These are phyloP conservation scores for Penicillium bovifimosum DNA, from an alignment of 495 filamentous ascomycete genomes.

Conservation along the genomic window DNA sequence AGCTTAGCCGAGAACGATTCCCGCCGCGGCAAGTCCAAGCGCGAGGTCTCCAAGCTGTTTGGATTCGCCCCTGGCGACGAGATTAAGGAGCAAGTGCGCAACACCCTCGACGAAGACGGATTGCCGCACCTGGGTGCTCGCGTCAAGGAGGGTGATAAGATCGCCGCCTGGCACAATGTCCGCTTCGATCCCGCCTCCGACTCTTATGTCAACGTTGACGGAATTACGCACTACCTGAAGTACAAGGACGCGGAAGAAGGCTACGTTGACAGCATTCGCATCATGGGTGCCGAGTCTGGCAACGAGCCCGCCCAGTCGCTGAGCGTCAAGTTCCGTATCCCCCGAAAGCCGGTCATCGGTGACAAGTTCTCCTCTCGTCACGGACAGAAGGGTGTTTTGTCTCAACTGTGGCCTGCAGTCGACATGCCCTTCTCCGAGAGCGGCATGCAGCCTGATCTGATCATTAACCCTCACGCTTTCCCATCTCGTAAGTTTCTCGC, in stretches of 20 bases:
- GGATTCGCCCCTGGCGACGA: conserved; percentile 72
- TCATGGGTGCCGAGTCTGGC: conserved; percentile 77
- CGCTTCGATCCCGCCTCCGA: conserved; percentile 60
- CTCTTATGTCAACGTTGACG: conserved; percentile 65
- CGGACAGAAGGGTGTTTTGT: conserved; percentile 66
- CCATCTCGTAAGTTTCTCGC: conserved; percentile 64
- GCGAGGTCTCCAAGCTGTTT: conserved; percentile 66
- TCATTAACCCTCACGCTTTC: conserved; percentile 99
- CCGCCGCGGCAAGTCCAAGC: conserved; percentile 48
- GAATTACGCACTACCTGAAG: conserved; percentile 72
- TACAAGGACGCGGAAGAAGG: conserved; percentile 87
- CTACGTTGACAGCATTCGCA: conserved; percentile 86
- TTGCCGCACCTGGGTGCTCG: conserved; percentile 71
- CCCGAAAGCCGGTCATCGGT: conserved; percentile 85
- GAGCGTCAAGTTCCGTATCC: conserved; percentile 88
- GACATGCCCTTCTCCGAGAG: conserved; percentile 98
- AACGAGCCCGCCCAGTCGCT: conserved; percentile 77
- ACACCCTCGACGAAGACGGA: conserved; percentile 77
- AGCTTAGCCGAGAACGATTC: conserved; percentile 68
- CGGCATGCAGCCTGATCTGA: conserved; percentile 93
- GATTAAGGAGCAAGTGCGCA: conserved; percentile 57
- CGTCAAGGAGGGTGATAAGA: conserved; percentile 71
- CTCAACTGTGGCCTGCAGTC: conserved; percentile 89
- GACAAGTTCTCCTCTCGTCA: conserved; percentile 57
- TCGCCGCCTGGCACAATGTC: conserved; percentile 88